Evolutionary conservation across 2,329 filamentous ascomycete genomes (phyloP), one percentile per base, ranked within the genome.

Genomic region (Helotiales sp.): DNA sequence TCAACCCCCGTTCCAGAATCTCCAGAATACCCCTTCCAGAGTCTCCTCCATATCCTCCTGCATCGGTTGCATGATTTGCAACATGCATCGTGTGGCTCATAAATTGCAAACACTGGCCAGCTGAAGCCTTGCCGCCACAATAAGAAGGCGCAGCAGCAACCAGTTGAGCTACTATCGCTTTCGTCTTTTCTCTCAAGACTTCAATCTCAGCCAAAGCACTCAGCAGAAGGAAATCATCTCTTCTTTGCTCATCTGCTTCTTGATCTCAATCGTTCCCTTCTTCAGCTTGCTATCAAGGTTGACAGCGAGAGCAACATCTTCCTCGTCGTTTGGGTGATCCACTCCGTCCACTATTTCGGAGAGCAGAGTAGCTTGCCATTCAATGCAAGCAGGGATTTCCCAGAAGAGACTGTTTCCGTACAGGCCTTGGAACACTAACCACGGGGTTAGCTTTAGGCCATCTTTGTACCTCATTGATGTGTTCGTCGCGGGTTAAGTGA

Each of bases 391-490:
- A 4, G n/a, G 30, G 34, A 22, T 57, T 3, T 13, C n/a, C 54
- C 54, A 37, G 54, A 13, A 57, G 1, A 57, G 13, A n/a, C 7
- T 17, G 20, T 37, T 57, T 6, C 54, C 54, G 7, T 37, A 7
- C 22, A 40, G 15, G 5, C 54, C 22, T 13, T 15, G 13, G 8
- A 57, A n/a, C n/a, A n/a, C n/a, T n/a, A n/a, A 57, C 54, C 54
- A 37, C 2, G 30, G 54, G 13, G 54, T 28, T n/a, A 22, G 30
- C 6, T 11, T 57, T 10, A 57, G 22, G 6, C 15, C 28, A 17
- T 57, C 54, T 57, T 34, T 22, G 34, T 57, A 57, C 22, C 10
- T 57, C 17, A 57, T 57, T 20, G 54, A 34, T 34, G 54, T 57
- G 6, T n/a, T 50, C 22, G 47, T 50, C 11, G 13, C 24, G 1